Percentiles rank a stretch among this genome's conserved stretches.
Evolutionary conservation across 345 rosid species (phyloP).

Genomic region (Dovyalis caffra): DNA sequence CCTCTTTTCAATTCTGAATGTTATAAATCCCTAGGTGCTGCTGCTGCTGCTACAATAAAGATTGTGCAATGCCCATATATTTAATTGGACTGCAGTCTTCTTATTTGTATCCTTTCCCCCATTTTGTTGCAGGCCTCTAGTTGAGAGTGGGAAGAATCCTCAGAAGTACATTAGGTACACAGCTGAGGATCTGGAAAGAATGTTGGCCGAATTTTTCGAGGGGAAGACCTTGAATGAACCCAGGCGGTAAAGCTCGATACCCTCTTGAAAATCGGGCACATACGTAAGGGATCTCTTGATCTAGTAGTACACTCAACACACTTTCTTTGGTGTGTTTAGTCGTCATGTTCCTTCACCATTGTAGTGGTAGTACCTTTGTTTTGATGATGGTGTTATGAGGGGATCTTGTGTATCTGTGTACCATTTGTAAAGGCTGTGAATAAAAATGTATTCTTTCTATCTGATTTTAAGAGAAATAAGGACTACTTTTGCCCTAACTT

Average conservation of each 20-base stretch:
- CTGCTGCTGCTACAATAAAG: neutral
- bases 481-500: neutral
- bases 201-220: slow-evolving; percentile 93
- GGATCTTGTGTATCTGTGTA: neutral
- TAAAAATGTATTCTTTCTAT: neutral
- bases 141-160: slow-evolving; percentile 79
- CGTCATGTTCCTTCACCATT: neutral
- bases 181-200: slow-evolving; percentile 88
- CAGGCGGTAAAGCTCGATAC: slow-evolving; percentile 37
- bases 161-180: slow-evolving; percentile 79
- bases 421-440: slow-evolving; percentile 1
- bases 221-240: slow-evolving; percentile 75
- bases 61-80: neutral
- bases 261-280: neutral
- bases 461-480: neutral
- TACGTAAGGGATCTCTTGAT: neutral
- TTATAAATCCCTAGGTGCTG: neutral
- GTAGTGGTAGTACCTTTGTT: neutral
- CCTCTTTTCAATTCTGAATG: neutral
- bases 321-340: neutral
- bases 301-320: neutral
- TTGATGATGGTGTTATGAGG: neutral
- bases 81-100: neutral
- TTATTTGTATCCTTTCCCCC: neutral
- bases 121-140: slow-evolving; percentile 61